Percentiles rank a stretch among this genome's conserved stretches.
These are phyloP conservation scores for Blastobotrys persicus DNA, from an alignment of 1,139 yeast genomes.

Conservation along the genomic window DNA sequence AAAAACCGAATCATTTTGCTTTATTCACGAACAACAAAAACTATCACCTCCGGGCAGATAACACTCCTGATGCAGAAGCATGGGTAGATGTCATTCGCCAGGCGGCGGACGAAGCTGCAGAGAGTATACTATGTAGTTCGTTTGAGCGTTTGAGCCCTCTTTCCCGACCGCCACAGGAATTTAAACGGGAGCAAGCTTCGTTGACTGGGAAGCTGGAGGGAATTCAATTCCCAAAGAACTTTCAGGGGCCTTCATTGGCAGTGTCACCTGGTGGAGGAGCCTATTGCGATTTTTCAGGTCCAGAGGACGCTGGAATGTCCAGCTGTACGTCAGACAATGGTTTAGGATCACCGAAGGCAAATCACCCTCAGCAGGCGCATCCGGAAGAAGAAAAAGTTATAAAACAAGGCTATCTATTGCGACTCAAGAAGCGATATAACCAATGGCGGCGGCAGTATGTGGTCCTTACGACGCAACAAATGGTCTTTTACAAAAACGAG, in stretches of 20 bases:
- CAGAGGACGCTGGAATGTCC: slow-evolving; percentile 12
- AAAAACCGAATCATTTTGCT: slow-evolving; percentile 42
- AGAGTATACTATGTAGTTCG: slow-evolving; percentile 27
- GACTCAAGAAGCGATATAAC: slow-evolving; percentile 44
- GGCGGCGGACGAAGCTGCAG: slow-evolving; percentile 34
- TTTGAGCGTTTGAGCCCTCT: slow-evolving; percentile 24
- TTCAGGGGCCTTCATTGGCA: slow-evolving; percentile 7
- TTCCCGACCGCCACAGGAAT: slow-evolving; percentile 7
- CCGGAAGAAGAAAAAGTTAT: slow-evolving; percentile 40
- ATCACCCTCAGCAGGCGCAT: background rate
- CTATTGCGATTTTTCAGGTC: slow-evolving; percentile 11
- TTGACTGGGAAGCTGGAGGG: slow-evolving; percentile 9
- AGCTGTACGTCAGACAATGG: slow-evolving; percentile 8
- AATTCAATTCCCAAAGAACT: slow-evolving; percentile 13
- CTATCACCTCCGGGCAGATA: slow-evolving; percentile 45
- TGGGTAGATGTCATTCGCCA: slow-evolving; percentile 45
- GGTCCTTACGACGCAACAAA: slow-evolving; percentile 44
- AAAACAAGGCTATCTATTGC: slow-evolving; percentile 44
- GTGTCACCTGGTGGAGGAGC: slow-evolving; percentile 13
- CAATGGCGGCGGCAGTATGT: slow-evolving; percentile 50
- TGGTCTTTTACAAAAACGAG: slow-evolving; percentile 45
- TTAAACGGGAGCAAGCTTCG: slow-evolving; percentile 1
- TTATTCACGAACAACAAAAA: slow-evolving; percentile 44
- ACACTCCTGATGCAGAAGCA: slow-evolving; percentile 37
- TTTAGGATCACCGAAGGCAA: background rate